Evolutionary conservation across 2,329 filamentous ascomycete genomes (phyloP).

Genomic region (Parasarocladium wereldwijsianum): DNA sequence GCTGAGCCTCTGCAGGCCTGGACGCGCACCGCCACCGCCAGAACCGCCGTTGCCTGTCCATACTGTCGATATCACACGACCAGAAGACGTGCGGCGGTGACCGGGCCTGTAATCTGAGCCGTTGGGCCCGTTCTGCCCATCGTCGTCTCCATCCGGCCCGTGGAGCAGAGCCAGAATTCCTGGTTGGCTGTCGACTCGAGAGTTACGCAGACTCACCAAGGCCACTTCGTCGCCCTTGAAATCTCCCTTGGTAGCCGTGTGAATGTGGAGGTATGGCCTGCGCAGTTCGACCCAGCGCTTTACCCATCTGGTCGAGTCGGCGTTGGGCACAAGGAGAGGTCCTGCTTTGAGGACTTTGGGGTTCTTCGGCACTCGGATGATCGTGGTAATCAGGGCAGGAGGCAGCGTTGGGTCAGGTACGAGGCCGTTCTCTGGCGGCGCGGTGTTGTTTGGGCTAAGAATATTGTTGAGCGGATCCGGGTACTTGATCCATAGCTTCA

Average conservation of each 20-base stretch:
- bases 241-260: slow-evolving; percentile 61
- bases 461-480: slow-evolving; percentile 41
- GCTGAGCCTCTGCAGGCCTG: slow-evolving; percentile 37
- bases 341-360: slow-evolving; percentile 70
- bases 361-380: slow-evolving; percentile 70
- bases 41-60: slow-evolving; percentile 26
- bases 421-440: slow-evolving; percentile 52
- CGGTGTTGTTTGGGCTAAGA: slow-evolving; percentile 45
- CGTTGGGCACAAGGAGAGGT: slow-evolving; percentile 74
- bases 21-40: slow-evolving; percentile 10
- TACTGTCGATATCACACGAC: slow-evolving; percentile 38
- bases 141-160: slow-evolving; percentile 25
- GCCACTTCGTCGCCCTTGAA: slow-evolving; percentile 90
- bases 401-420: slow-evolving; percentile 28
- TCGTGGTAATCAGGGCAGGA: slow-evolving; percentile 58
- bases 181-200: slow-evolving; percentile 82
- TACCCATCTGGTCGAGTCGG: slow-evolving; percentile 71
- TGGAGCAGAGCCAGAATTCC: slow-evolving; percentile 69
- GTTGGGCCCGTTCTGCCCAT: slow-evolving; percentile 14
- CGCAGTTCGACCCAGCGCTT: slow-evolving; percentile 88
- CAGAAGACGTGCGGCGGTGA: slow-evolving; percentile 34
- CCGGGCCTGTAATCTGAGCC: slow-evolving; percentile 25
- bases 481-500: slow-evolving; percentile 51
- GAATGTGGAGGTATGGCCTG: slow-evolving; percentile 81
- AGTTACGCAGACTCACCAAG: slow-evolving; percentile 76